phyloP scores from a whole-genome alignment of 2,329 filamentous ascomycete genomes.

The Myriangium duriaei region DNA sequence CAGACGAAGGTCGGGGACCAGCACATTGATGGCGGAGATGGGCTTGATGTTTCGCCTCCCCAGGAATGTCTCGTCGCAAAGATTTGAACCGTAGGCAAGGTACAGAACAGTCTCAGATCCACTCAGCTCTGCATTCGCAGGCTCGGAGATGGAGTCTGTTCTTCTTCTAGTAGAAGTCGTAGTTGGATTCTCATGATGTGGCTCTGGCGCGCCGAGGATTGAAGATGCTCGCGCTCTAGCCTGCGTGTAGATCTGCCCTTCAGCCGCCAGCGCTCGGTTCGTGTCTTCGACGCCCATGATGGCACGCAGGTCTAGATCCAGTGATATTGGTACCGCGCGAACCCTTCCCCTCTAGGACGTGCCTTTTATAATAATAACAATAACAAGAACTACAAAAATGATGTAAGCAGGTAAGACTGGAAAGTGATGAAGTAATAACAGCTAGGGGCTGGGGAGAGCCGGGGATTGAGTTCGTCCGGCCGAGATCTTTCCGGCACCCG shows the following conservation, averaged over 20 bases:
- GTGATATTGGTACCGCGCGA: too few species aligned
- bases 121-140: conserved; percentile 3
- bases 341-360: too few species aligned
- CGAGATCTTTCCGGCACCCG: too few species aligned
- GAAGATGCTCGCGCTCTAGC: background rate
- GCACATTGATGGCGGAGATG: conserved; percentile 67
- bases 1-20: conserved; percentile 63
- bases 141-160: conserved; percentile 4
- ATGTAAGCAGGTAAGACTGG: too few species aligned
- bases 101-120: conserved; percentile 21
- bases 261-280: background rate
- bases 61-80: conserved; percentile 67
- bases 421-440: too few species aligned
- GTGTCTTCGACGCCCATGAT: background rate
- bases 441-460: too few species aligned
- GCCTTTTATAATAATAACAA: too few species aligned
- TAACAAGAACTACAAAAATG: too few species aligned
- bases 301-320: too few species aligned
- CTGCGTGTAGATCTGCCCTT: background rate
- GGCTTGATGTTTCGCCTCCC: conserved; percentile 68
- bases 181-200: background rate
- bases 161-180: conserved; percentile 3
- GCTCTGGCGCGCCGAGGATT: background rate
- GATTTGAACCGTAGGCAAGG: conserved; percentile 78
- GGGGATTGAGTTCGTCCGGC: too few species aligned